phyloP scores from a whole-genome alignment of 257 asterid species.

The Gentiana straminea region DNA sequence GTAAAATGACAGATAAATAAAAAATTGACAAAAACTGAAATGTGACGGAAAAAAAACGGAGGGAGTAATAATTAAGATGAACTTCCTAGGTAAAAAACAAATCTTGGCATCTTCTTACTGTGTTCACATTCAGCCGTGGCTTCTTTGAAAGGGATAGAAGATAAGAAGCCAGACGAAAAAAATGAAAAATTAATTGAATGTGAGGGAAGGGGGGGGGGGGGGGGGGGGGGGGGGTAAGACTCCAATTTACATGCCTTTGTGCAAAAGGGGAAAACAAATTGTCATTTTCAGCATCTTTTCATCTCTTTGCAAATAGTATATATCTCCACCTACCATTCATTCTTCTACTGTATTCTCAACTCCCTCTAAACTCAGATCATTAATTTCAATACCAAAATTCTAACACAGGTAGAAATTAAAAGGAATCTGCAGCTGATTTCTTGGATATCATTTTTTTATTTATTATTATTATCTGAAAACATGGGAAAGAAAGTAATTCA shows the following conservation, averaged over 20 bases:
- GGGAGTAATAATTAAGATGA: neutral
- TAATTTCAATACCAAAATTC: conserved; percentile 2
- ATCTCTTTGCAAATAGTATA: neutral
- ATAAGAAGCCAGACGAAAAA: conserved; percentile 1
- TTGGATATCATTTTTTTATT: conserved; percentile 5
- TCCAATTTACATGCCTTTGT: conserved; percentile 17
- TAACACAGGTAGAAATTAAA: conserved; percentile 6
- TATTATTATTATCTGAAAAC: neutral
- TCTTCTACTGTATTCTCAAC: conserved; percentile 8
- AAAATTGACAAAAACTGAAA: no score
- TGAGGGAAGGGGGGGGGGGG: no score
- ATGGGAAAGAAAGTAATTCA: conserved; percentile 35
- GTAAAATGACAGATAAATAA: no score
- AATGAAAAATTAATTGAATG: no score
- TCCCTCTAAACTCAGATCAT: conserved; percentile 7
- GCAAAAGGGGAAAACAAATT: conserved; percentile 9
- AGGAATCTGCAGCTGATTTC: conserved; percentile 11
- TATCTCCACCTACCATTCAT: neutral
- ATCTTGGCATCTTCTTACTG: conserved; percentile 21
- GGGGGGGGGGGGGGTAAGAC: conserved; percentile 8
- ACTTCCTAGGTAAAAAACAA: conserved; percentile 14
- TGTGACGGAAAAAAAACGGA: no score
- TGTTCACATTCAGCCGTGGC: conserved; percentile 8
- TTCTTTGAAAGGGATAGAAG: conserved; percentile 4
- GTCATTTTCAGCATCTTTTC: conserved; percentile 36